Conservation (phyloP, 2,329 filamentous ascomycete genomes). For the Stagonosporopsis cucurbitacearum region DNA sequence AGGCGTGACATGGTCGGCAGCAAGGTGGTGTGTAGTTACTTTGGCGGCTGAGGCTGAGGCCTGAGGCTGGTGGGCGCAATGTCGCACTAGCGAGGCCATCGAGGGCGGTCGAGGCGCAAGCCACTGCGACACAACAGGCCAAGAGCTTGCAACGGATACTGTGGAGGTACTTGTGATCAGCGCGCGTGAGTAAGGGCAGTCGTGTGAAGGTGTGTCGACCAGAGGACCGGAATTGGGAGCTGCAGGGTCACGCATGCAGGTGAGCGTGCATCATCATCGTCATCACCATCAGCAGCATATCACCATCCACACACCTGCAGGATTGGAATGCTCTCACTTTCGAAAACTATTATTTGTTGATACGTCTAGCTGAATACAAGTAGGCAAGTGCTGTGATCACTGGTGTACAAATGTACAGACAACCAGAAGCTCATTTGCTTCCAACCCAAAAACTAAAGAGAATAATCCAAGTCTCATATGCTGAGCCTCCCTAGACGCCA, state of each 20-base stretch:
- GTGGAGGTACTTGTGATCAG: constrained; percentile 1
- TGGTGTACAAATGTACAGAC: not conserved
- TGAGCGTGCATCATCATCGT: not conserved
- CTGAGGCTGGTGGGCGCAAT: constrained; percentile 10
- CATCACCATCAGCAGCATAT: too few relatives aligned
- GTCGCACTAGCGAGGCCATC: constrained; percentile 10
- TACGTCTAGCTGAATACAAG: not conserved
- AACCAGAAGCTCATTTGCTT: not conserved
- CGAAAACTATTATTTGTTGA: not conserved
- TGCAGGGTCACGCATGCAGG: constrained; percentile 3
- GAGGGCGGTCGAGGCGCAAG: not conserved
- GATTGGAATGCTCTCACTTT: not conserved
- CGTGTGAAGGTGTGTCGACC: not conserved
- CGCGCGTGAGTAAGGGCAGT: not conserved
- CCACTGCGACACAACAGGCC: constrained; percentile 4
- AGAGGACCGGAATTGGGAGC: not conserved
- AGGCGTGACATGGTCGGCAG: constrained; percentile 3
- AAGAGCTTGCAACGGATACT: not conserved
- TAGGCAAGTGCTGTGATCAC: not conserved
- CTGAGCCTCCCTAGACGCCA: constrained; percentile 26
- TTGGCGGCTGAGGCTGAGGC: constrained; percentile 5
- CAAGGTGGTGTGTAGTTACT: not conserved
- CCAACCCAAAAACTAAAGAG: not conserved
- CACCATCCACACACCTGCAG: not conserved
- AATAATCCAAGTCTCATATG: not conserved